Evolutionary conservation across 306 rosid genomes (phyloP).

Genomic region (Gynostemma pentaphyllum): DNA sequence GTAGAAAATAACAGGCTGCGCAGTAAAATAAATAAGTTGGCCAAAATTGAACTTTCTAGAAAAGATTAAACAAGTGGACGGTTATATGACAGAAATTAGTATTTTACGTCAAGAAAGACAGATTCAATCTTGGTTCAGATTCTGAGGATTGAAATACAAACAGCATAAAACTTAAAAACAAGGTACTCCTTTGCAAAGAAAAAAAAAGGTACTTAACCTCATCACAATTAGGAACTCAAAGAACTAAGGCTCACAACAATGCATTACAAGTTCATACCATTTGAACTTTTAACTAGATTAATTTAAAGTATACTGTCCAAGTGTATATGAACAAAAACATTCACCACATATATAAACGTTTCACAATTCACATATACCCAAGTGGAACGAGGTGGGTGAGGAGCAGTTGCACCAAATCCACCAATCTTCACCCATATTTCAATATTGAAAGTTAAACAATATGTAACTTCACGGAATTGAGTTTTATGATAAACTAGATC

Average conservation of each 20-base stretch:
- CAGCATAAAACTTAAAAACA: background rate
- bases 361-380: background rate
- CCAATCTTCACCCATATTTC: background rate
- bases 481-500: background rate
- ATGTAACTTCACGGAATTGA: background rate
- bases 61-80: background rate
- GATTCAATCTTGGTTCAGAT: background rate
- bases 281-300: background rate
- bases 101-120: background rate
- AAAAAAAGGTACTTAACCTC: background rate
- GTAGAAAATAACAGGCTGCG: conserved; percentile 60
- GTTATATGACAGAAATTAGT: background rate
- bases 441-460: background rate
- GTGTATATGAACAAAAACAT: background rate
- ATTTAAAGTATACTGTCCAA: background rate
- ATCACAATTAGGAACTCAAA: too few relatives aligned
- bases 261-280: background rate
- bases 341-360: background rate
- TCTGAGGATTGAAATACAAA: background rate
- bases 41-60: background rate
- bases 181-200: background rate
- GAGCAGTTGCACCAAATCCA: background rate
- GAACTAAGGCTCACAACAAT: background rate
- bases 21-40: background rate
- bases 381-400: background rate